These are phyloP conservation scores for Lasiosphaeris hirsuta DNA, from an alignment of 495 filamentous ascomycete genomes.

Conservation along the genomic window DNA sequence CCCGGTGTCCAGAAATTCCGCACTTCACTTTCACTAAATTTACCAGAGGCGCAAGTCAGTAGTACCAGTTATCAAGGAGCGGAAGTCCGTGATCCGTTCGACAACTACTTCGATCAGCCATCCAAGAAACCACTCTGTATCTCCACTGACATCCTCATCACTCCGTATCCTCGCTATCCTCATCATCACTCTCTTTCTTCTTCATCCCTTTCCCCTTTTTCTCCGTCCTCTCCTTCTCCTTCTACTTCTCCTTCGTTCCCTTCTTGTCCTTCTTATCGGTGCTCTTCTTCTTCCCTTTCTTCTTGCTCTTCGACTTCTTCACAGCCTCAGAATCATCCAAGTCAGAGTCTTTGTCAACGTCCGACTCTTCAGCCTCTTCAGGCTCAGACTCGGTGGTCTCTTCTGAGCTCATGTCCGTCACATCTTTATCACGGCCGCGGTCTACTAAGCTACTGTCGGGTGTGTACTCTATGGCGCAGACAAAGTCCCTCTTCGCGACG, in stretches of 20 bases:
- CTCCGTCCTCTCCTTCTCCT: background rate
- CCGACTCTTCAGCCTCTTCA: too few relatives aligned
- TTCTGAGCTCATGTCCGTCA: background rate
- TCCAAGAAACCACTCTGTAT: background rate
- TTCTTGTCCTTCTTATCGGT: too few relatives aligned
- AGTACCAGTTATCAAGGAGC: too few relatives aligned
- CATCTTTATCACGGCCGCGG: background rate
- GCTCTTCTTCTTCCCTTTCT: too few relatives aligned
- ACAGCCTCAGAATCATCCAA: too few relatives aligned
- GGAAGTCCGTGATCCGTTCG: too few relatives aligned
- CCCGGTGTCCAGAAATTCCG: too few relatives aligned
- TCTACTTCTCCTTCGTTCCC: background rate
- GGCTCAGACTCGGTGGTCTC: background rate
- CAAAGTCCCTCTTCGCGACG: conserved; percentile 3
- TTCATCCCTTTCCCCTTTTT: background rate
- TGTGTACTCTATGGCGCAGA: background rate
- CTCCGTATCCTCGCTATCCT: conserved; percentile 6
- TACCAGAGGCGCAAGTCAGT: too few relatives aligned
- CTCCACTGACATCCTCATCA: background rate
- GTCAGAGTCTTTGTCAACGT: background rate
- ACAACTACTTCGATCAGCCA: too few relatives aligned
- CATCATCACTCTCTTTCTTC: background rate
- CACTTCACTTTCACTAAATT: too few relatives aligned
- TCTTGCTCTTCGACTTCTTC: too few relatives aligned
- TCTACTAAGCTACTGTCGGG: background rate